Evolutionary conservation across 306 rosid species (phyloP), one percentile per base, ranked within the genome.

Genomic region (Quercus wislizeni): DNA sequence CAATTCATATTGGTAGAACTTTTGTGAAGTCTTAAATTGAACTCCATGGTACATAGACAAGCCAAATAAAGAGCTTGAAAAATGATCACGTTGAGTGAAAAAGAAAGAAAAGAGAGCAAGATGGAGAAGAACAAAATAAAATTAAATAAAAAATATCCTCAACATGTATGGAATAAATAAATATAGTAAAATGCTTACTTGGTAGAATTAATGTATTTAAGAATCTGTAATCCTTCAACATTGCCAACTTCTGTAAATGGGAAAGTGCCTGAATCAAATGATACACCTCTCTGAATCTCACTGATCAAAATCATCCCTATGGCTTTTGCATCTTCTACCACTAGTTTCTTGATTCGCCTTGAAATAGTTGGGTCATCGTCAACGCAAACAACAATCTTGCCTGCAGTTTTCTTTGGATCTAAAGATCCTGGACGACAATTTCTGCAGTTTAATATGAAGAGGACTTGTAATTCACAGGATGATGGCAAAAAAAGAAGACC

Each of bases 381-480:
- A 71, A 77, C 80, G 70, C 99, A 95, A 41, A 95, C 88, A 54
- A 95, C 96, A 65, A 95, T 90, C 76, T 86, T 90, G 1, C 92
- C 98, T 38, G 84, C 90, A 27, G 85, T 81, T 74, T 92, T 95
- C 64, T 74, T 81, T 64, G 79, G 82, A 83, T 95, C 98, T 75
- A 95, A 64, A 15, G 99, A 95, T 80, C 98, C 98, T 19, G 98
- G 99, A 79, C 78, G 79, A 83, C 99, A 95, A 51, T 92, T 91
- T 74, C 99, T 92, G 90, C 93, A 84, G 33, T 83, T 81, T 13
- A 76, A 15, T 58, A 28, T 57, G 54, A 70, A 28, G 2, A 71
- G 56, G 15, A 33, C 59, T 59, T 71, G 52, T 67, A 33, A 23
- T 67, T 64, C 10, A 67, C 2, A 31, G 9, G 51, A 33, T 2